phyloP scores from a whole-genome alignment of 768 basidiomycete genomes.

The Rhizopogon roseolus region DNA sequence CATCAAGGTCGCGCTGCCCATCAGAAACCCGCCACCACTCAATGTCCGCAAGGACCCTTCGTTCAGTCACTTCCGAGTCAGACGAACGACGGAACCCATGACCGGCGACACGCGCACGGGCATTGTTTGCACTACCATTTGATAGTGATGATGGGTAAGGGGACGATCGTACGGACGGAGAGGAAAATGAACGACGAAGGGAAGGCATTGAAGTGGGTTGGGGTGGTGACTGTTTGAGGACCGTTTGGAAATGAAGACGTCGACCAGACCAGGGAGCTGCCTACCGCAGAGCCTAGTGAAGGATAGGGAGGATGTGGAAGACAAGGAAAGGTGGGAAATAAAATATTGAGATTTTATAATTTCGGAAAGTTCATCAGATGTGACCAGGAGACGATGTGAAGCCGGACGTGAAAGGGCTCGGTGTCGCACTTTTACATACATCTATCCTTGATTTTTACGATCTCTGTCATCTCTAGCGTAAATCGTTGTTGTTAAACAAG shows the following conservation, averaged over 20 bases:
- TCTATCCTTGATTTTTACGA: not conserved
- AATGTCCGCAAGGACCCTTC: slow-evolving; percentile 80
- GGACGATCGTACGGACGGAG: slow-evolving; percentile 61
- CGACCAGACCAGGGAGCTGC: slow-evolving; percentile 34
- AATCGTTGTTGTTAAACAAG: too few species aligned
- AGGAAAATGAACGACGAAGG: slow-evolving; percentile 73
- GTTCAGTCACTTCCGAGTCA: slow-evolving; percentile 56
- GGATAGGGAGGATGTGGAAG: slow-evolving; percentile 24
- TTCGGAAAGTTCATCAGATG: slow-evolving; percentile 20
- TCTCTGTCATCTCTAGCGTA: too few species aligned
- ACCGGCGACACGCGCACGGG: slow-evolving; percentile 33
- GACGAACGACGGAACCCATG: slow-evolving; percentile 53
- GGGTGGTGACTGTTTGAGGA: slow-evolving; percentile 8
- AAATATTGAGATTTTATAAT: slow-evolving; percentile 40
- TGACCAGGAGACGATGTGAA: slow-evolving; percentile 11
- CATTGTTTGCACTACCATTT: slow-evolving; percentile 26
- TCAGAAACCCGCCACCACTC: slow-evolving; percentile 84
- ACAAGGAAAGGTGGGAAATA: slow-evolving; percentile 29
- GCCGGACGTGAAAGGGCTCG: slow-evolving; percentile 5
- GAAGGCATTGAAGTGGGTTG: slow-evolving; percentile 49
- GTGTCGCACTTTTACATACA: slow-evolving; percentile 1
- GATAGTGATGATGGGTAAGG: slow-evolving; percentile 53
- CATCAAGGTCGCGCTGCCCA: slow-evolving; percentile 52
- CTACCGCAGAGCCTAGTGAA: slow-evolving; percentile 43
- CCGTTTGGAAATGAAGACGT: slow-evolving; percentile 1